A percentile compares a stretch with the other conserved stretches of the same genome.
Conservation (phyloP, 441 rosid species). For the Pelargonium australe region DNA sequence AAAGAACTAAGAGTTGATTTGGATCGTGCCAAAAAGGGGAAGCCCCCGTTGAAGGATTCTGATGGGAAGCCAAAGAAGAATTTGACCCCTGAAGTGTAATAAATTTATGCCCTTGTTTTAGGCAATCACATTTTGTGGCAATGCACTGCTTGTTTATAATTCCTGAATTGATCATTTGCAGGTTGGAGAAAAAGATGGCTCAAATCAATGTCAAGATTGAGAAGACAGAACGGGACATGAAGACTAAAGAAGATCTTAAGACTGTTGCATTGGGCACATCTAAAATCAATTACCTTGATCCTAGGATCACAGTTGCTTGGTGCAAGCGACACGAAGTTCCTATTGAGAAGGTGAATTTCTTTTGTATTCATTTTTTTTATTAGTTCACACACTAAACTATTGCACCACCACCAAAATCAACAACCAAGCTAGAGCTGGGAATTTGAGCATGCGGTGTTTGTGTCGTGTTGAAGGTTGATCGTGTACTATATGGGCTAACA, state of each 20-base stretch:
- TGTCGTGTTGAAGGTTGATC: too few relatives aligned
- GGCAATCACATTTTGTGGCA: not conserved
- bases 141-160: slow-evolving; percentile 12
- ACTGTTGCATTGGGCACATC: slow-evolving; percentile 95
- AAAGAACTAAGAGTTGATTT: slow-evolving; percentile 68
- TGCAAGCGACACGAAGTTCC: slow-evolving; percentile 98
- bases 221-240: slow-evolving; percentile 79
- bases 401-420: too few relatives aligned
- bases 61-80: slow-evolving; percentile 93
- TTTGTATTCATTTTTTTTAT: not conserved
- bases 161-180: slow-evolving; percentile 25
- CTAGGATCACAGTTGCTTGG: slow-evolving; percentile 98
- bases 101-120: slow-evolving; percentile 9
- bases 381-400: too few relatives aligned
- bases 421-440: too few relatives aligned
- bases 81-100: slow-evolving; percentile 82
- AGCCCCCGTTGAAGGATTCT: slow-evolving; percentile 75
- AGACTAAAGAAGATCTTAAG: slow-evolving; percentile 87
- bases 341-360: slow-evolving; percentile 76
- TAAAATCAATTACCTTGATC: slow-evolving; percentile 95
- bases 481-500: too few relatives aligned
- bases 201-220: slow-evolving; percentile 66
- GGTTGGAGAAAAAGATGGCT: slow-evolving; percentile 67
- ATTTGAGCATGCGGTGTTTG: too few relatives aligned
- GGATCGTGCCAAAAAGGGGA: slow-evolving; percentile 88